Conservation (phyloP, 1,284 basidiomycete species). For the Trametes versicolor region DNA sequence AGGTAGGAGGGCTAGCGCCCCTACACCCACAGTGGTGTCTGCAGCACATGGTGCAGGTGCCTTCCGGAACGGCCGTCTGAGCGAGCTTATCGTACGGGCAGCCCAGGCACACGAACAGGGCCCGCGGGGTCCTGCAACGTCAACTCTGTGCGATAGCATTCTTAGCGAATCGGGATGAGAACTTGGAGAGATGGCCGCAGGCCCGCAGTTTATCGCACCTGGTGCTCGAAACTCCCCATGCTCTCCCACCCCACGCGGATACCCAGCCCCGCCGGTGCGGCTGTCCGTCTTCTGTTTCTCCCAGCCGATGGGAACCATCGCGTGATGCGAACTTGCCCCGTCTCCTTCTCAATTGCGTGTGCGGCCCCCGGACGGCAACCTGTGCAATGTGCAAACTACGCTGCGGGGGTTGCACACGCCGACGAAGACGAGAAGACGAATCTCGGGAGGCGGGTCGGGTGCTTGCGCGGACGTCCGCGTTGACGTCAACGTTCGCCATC, state of each 20-base stretch:
- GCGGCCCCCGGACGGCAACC: not conserved
- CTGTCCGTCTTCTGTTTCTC: not conserved
- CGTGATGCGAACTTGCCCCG: not conserved
- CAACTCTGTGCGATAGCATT: conserved; percentile 24
- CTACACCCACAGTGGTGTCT: conserved; percentile 18
- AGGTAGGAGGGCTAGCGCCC: not conserved
- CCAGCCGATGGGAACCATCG: conserved; percentile 1
- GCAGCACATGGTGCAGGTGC: conserved; percentile 24
- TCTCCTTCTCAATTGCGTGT: not conserved
- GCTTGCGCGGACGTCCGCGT: not conserved
- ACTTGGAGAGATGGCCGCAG: not conserved
- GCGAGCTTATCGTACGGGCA: conserved; percentile 24
- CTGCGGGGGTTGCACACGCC: not conserved
- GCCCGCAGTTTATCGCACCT: not conserved
- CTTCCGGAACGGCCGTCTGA: conserved; percentile 5
- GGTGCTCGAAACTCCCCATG: conserved; percentile 1
- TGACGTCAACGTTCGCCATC: not conserved
- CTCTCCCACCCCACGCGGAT: conserved; percentile 6
- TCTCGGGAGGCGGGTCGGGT: too few species aligned
- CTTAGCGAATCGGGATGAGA: conserved; percentile 13
- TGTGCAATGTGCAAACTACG: not conserved
- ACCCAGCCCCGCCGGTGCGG: conserved; percentile 6
- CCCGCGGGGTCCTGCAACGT: conserved; percentile 8
- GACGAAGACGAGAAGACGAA: too few species aligned
- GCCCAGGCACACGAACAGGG: conserved; percentile 23